A percentile compares a stretch with the other conserved stretches of the same genome.
phyloP scores from a whole-genome alignment of 352 stramenopile genomes.

The Globisporangium mamillatum region DNA sequence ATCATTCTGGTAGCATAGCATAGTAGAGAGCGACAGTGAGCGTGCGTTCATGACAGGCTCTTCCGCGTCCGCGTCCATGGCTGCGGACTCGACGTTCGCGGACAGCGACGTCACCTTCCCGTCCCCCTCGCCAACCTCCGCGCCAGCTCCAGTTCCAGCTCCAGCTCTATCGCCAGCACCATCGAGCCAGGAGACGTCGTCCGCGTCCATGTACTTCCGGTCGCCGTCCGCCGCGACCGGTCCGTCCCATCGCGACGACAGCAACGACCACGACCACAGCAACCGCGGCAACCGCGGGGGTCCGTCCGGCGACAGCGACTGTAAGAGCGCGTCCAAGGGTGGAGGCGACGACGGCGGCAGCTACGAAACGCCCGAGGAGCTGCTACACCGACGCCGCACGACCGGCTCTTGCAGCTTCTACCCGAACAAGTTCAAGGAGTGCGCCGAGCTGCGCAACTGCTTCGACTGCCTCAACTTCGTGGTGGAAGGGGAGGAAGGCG shows the following conservation, averaged over 20 bases:
- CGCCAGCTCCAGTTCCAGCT: background rate
- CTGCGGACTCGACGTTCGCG: slow-evolving; percentile 15
- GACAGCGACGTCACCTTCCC: slow-evolving; percentile 27
- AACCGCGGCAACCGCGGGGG: background rate
- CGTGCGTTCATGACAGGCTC: slow-evolving; percentile 9
- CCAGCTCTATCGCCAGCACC: background rate
- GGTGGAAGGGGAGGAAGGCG: slow-evolving; percentile 27
- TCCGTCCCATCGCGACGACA: background rate
- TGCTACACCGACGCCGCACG: slow-evolving; percentile 24
- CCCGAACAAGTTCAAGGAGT: slow-evolving; percentile 34
- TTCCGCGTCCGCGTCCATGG: slow-evolving; percentile 23
- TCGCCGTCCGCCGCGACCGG: background rate
- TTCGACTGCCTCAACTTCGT: slow-evolving; percentile 56
- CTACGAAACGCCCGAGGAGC: slow-evolving; percentile 15
- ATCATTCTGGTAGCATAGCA: background rate
- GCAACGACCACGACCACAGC: background rate
- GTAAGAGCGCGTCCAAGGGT: slow-evolving; percentile 11
- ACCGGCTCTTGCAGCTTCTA: slow-evolving; percentile 41
- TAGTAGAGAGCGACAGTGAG: background rate
- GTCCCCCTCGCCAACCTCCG: background rate
- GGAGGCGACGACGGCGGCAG: slow-evolving; percentile 1
- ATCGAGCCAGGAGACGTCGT: background rate
- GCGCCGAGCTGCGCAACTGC: slow-evolving; percentile 39
- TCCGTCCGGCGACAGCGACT: slow-evolving; percentile 1
- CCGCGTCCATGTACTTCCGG: slow-evolving; percentile 6